Percentiles rank a stretch among this genome's conserved stretches.
Evolutionary conservation across 2,329 filamentous ascomycete genomes (phyloP).

Genomic region (Plenodomus lindquistii): DNA sequence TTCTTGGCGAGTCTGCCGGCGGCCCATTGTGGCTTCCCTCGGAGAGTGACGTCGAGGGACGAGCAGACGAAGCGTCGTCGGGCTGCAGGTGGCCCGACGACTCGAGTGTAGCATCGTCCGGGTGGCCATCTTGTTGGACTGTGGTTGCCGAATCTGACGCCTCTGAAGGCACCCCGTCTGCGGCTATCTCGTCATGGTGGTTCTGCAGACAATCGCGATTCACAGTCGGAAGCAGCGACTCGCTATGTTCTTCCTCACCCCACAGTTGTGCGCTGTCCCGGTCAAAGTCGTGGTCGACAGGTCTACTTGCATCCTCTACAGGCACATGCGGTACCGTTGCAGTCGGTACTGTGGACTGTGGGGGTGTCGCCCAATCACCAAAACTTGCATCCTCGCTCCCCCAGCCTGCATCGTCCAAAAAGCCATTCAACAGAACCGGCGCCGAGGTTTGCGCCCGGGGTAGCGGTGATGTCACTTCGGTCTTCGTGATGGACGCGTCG

Average conservation of each 20-base stretch:
- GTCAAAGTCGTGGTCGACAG: background rate
- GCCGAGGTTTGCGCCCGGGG: constrained; percentile 16
- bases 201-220: constrained; percentile 17
- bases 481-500: constrained; percentile 25
- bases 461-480: constrained; percentile 24
- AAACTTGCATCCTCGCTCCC: constrained; percentile 36
- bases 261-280: constrained; percentile 6
- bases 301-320: background rate
- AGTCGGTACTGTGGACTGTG: constrained; percentile 7
- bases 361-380: constrained; percentile 32
- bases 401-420: constrained; percentile 45
- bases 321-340: constrained; percentile 2
- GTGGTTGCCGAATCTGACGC: constrained; percentile 39
- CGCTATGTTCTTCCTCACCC: constrained; percentile 1
- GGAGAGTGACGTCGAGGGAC: constrained; percentile 42
- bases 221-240: background rate
- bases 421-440: constrained; percentile 31
- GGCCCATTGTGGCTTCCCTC: constrained; percentile 39
- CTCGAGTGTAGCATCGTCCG: constrained; percentile 4
- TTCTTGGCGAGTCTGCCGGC: constrained; percentile 39
- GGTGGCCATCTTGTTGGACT: constrained; percentile 24
- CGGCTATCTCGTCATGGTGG: constrained; percentile 7
- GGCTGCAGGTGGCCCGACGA: constrained; percentile 9
- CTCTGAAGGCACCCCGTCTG: constrained; percentile 29
- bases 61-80: constrained; percentile 39